Evolutionary conservation across 192 early-diverging fungal species (phyloP).

Genomic region (Chytriomyces sp.): DNA sequence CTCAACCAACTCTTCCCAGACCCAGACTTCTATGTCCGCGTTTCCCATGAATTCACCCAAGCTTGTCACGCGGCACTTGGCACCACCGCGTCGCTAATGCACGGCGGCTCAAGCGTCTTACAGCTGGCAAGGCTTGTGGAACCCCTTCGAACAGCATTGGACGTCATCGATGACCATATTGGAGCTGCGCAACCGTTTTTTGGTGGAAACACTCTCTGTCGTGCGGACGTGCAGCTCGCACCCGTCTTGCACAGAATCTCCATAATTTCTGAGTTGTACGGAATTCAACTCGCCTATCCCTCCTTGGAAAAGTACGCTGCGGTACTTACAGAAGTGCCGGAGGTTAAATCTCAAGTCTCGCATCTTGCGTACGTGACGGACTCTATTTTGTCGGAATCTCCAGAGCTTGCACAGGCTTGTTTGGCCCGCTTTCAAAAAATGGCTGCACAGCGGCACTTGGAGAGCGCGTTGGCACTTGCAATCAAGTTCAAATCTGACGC

Average conservation of each 20-base stretch:
- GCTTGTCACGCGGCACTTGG: neutral
- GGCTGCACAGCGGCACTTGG: too few species aligned
- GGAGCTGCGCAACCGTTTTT: neutral
- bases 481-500: too few species aligned
- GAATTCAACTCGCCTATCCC: too few species aligned
- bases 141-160: neutral
- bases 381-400: too few species aligned
- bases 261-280: neutral
- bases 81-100: neutral
- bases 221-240: neutral
- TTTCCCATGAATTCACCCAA: neutral
- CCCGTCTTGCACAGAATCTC: neutral
- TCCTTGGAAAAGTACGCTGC: too few species aligned
- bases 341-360: too few species aligned
- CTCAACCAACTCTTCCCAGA: neutral
- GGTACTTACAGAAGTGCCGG: too few species aligned
- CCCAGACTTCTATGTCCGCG: neutral
- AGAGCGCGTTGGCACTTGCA: too few species aligned
- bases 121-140: neutral
- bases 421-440: too few species aligned
- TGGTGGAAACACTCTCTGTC: neutral
- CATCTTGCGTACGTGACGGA: too few species aligned
- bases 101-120: neutral
- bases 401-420: too few species aligned
- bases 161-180: neutral